These are phyloP conservation scores for Aspergillus indologenus DNA, from an alignment of 495 filamentous ascomycete species.

Conservation along the genomic window DNA sequence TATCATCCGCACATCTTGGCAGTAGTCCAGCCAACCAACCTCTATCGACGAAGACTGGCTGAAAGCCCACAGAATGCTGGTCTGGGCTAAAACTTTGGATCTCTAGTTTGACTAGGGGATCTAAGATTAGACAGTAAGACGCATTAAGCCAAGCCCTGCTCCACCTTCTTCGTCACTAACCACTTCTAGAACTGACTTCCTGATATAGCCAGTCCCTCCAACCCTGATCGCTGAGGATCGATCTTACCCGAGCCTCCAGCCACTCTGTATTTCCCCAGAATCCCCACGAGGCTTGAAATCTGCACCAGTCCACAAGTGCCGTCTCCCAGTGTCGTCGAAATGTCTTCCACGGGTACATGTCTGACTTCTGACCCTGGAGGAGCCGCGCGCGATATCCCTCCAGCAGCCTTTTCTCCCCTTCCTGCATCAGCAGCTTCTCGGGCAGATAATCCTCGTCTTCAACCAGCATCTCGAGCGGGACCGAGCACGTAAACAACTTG, in stretches of 20 bases:
- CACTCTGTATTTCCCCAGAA: slow-evolving; percentile 45
- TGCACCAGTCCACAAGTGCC: slow-evolving; percentile 40
- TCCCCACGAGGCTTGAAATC: slow-evolving; percentile 43
- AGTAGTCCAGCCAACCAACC: no score
- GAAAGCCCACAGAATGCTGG: no score
- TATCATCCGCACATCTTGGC: no score
- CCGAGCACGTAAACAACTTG: slow-evolving; percentile 42
- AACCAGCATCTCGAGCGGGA: slow-evolving; percentile 31
- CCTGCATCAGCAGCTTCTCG: slow-evolving; percentile 27
- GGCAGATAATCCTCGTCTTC: slow-evolving; percentile 24
- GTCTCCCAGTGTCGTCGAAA: slow-evolving; percentile 40
- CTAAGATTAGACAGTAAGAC: no score
- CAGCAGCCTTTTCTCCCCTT: slow-evolving; percentile 29
- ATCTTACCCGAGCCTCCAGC: slow-evolving; percentile 38
- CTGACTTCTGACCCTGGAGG: slow-evolving; percentile 12
- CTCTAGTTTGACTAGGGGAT: no score
- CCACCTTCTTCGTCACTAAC: no score
- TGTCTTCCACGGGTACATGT: slow-evolving; percentile 26
- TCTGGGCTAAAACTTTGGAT: no score
- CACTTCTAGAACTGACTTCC: slow-evolving; percentile 2
- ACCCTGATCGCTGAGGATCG: slow-evolving; percentile 27
- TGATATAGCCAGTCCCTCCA: slow-evolving; percentile 34
- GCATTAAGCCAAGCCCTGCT: no score
- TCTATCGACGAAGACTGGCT: no score
- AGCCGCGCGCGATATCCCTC: slow-evolving; percentile 25